phyloP scores from a whole-genome alignment of 1,284 basidiomycete genomes.

The Pterulicium gracile region DNA sequence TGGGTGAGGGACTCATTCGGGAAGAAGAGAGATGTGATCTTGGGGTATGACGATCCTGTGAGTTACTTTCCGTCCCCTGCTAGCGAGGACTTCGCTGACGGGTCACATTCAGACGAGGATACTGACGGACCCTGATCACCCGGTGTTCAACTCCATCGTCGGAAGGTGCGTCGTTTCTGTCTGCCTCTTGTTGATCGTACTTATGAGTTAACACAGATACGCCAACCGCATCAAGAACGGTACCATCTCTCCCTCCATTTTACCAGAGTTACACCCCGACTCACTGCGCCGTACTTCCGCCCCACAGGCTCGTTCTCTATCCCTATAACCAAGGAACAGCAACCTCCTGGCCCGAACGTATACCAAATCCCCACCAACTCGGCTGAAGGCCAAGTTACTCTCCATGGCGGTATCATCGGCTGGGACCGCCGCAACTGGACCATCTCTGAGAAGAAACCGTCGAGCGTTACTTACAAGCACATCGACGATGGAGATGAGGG shows the following conservation, averaged over 20 bases:
- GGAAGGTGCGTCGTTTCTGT: constrained; percentile 25
- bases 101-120: constrained; percentile 22
- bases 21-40: constrained; percentile 32
- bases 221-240: constrained; percentile 30
- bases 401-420: constrained; percentile 42
- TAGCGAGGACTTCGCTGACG: neutral
- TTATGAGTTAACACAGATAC: too few relatives aligned
- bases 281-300: neutral
- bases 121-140: constrained; percentile 34
- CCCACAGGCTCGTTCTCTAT: constrained; percentile 40
- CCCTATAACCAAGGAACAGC: constrained; percentile 36
- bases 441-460: constrained; percentile 25
- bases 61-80: constrained; percentile 8
- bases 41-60: constrained; percentile 44
- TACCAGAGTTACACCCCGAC: neutral
- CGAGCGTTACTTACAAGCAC: constrained; percentile 39
- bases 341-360: constrained; percentile 32
- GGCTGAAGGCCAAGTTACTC: constrained; percentile 30
- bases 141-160: constrained; percentile 38
- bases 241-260: constrained; percentile 13
- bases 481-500: constrained; percentile 40
- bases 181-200: constrained; percentile 8
- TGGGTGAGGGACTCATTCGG: constrained; percentile 41
- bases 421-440: constrained; percentile 51
- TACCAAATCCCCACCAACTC: constrained; percentile 44